Conservation (phyloP, 805 yeast species). For the Yamadazyma takamatsuzukensis region DNA sequence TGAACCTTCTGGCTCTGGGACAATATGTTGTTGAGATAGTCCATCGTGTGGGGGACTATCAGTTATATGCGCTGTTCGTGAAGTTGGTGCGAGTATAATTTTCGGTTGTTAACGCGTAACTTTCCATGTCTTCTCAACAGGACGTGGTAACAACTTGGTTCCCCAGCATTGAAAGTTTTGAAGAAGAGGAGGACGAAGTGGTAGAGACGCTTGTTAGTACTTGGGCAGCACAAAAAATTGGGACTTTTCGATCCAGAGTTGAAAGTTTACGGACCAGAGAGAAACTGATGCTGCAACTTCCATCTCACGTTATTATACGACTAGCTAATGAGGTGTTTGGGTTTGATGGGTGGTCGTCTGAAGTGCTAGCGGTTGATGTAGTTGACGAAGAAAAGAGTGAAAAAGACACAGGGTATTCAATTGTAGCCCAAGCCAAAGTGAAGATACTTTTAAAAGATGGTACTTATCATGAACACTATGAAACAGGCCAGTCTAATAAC, state of each 20-base stretch:
- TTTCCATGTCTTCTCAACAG: too few relatives aligned
- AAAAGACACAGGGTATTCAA: slow-evolving; percentile 13
- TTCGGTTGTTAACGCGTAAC: background rate
- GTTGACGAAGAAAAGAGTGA: slow-evolving; percentile 3
- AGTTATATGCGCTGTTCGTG: background rate
- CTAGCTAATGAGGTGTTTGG: slow-evolving; percentile 54
- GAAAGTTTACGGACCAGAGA: slow-evolving; percentile 27
- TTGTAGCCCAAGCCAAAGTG: slow-evolving; percentile 25
- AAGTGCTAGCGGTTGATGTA: slow-evolving; percentile 24
- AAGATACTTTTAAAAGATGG: slow-evolving; percentile 43
- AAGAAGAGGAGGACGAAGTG: slow-evolving; percentile 8
- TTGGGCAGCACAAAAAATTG: slow-evolving; percentile 49
- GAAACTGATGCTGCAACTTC: slow-evolving; percentile 6
- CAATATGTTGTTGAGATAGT: slow-evolving; percentile 35
- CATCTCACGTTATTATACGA: slow-evolving; percentile 21
- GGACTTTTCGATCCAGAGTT: slow-evolving; percentile 45
- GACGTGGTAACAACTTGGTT: slow-evolving; percentile 10
- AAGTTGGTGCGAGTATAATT: slow-evolving; percentile 4
- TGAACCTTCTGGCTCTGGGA: slow-evolving; percentile 30
- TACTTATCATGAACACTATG: slow-evolving; percentile 33
- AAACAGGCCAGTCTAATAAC: slow-evolving; percentile 34
- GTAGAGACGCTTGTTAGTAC: slow-evolving; percentile 22
- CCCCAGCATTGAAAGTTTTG: slow-evolving; percentile 11
- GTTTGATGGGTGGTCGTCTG: slow-evolving; percentile 54
- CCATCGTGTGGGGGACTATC: slow-evolving; percentile 20